phyloP scores from a whole-genome alignment of 2,329 filamentous ascomycete species.

The Hysterium pulicare region DNA sequence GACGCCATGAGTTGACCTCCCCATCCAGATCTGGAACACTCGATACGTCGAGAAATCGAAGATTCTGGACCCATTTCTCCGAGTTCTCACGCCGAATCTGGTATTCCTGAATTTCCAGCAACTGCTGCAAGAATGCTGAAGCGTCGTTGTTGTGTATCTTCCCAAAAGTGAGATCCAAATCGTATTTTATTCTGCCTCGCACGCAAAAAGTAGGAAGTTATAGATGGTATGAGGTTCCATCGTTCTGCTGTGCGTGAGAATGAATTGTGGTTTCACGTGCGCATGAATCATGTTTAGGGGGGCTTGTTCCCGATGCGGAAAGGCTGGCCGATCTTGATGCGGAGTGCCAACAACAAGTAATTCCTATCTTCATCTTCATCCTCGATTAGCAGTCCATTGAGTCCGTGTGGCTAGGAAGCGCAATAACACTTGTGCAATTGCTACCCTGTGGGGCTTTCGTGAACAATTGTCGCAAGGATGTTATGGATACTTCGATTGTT shows the following conservation, averaged over 20 bases:
- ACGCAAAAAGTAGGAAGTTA: slow-evolving; percentile 3
- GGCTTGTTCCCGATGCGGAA: too few species aligned
- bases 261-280: too few species aligned
- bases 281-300: too few species aligned
- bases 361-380: too few species aligned
- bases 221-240: slow-evolving; percentile 6
- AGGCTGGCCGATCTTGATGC: too few species aligned
- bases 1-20: not conserved
- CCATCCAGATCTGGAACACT: not conserved
- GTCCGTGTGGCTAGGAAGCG: too few species aligned
- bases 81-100: not conserved
- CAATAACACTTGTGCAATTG: too few species aligned
- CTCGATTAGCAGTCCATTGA: too few species aligned
- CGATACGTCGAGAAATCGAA: not conserved
- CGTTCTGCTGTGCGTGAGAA: slow-evolving; percentile 4
- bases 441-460: too few species aligned
- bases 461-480: slow-evolving; percentile 3
- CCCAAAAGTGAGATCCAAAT: not conserved
- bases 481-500: slow-evolving; percentile 7
- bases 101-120: not conserved
- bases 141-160: not conserved
- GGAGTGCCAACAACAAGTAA: too few species aligned
- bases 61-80: not conserved
- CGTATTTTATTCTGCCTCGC: not conserved
- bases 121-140: not conserved